Evolutionary conservation across 257 asterid genomes (phyloP), one percentile per base, ranked within the genome.

Genomic region (Nicotiana benthamiana): DNA sequence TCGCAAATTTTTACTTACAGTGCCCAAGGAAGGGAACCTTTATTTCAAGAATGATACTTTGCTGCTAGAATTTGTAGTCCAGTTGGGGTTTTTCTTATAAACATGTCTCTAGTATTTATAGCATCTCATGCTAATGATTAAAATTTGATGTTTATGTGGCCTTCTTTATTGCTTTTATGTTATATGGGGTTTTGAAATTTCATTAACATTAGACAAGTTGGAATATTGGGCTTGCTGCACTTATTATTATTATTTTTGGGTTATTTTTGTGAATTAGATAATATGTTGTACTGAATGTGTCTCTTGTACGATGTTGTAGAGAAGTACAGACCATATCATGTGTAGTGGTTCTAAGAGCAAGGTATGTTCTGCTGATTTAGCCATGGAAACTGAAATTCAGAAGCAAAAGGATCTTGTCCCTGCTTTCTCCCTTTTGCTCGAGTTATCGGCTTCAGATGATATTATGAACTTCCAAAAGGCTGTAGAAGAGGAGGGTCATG

Each of bases 401-500:
- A 65, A 54, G 48, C 75, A 60, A 66, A 80, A 82, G 22, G 82
- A 64, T 26, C 63, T 12, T 59, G 76, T 80, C 40, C 40, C 82
- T 63, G 46, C 13, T 52, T 81, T 77, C 34, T 81, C 87, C 17
- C 76, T 75, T 26, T 80, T 87, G 81, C 80, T 87, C 17, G 90
- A 85, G 75, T 66, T 87, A 17, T 63, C 90, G 27, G 90, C 90
- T 15, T 82, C 80, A 5, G 90, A 87, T 83, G 88, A 87, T 79
- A 28, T 87, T 62, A 65, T 59, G 28, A 82, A 86, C 43, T 85
- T 87, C 32, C 63, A 22, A 18, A 72, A 56, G 81, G 90, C 87
- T 65, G 84, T 85, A 12, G 90, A 85, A 83, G 80, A 81, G 40
- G 86, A 80, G 48, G 88, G 87, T 30, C 80, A 22, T 36, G 63